Evolutionary conservation across 768 basidiomycete genomes (phyloP), one percentile per base, ranked within the genome.

Genomic region (Kwoniella heveanensis): DNA sequence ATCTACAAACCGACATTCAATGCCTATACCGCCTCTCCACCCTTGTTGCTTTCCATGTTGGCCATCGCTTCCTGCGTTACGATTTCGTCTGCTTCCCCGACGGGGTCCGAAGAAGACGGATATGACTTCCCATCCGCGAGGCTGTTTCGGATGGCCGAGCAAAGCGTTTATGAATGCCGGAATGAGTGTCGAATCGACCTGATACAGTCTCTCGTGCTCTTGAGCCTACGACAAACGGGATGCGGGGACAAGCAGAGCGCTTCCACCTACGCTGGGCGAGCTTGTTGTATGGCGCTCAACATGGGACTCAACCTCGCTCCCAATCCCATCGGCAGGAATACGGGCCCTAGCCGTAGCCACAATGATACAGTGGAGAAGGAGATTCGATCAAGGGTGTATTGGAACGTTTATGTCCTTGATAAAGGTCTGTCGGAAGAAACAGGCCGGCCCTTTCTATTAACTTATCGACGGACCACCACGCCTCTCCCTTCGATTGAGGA

Each of bases 1-100:
- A 60, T 76, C 1, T 72, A 70, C 61, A 76, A 76, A 61, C 70
- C 74, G 4, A 59, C 65, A n/a, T 76, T 76, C 59, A 68, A 71
- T 61, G 64, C 66, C 7, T 55, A 69, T 29, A 64, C 61, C 9
- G 55, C 62, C 6, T 66, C 70, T 10, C 26, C 50, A 22, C 70
- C 63, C 2, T 60, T 76, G 1, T 62, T 76, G 7, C 62, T 69
- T 12, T 62, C 72, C 19, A 76, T 76, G 63, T 62, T 76, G 6
- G 64, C 70, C 29, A 64, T 70, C 21, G 72, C 74, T 17, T 55
- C 72, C 22, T 71, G 68, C 49, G 63, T 76, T 9, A 65, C 67
- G 2, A 19, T 44, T 17, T 44, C 39, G 10, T 44, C 39, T 17
- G 39, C 19, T 44, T 17, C 39, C 39, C 39, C 39, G 6, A 10